Conservation (phyloP, 192 early-diverging fungal genomes). For the Mortierella antarctica region DNA sequence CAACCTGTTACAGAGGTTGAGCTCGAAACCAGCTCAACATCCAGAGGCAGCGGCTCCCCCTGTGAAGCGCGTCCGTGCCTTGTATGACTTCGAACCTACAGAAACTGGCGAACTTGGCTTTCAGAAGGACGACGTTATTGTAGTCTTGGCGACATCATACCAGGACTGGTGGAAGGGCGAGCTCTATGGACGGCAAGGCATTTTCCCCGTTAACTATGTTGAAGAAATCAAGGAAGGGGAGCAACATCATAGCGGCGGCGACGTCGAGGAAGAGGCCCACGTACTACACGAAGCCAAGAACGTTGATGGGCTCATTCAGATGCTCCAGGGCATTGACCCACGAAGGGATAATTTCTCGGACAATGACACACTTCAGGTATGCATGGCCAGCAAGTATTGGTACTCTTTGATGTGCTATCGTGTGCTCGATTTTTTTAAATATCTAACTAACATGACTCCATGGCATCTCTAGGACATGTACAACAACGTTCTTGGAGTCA, state of each 20-base stretch:
- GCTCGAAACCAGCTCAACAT: constrained; percentile 26
- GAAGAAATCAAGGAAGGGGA: constrained; percentile 74
- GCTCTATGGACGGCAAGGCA: constrained; percentile 86
- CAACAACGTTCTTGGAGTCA: constrained; percentile 78
- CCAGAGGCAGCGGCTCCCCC: constrained; percentile 47
- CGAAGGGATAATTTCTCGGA: constrained; percentile 85
- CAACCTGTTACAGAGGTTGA: constrained; percentile 19
- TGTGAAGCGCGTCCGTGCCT: constrained; percentile 86
- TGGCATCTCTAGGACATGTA: constrained; percentile 65
- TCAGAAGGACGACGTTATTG: constrained; percentile 86
- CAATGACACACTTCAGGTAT: constrained; percentile 85
- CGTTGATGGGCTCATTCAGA: constrained; percentile 80
- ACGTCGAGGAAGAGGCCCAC: constrained; percentile 71
- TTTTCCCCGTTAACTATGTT: constrained; percentile 99
- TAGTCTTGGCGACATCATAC: constrained; percentile 93
- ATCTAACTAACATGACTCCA: not conserved
- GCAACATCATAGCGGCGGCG: constrained; percentile 60
- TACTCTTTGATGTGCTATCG: not conserved
- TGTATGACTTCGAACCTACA: constrained; percentile 93
- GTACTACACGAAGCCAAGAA: constrained; percentile 79
- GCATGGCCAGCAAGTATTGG: not conserved
- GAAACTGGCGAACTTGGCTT: constrained; percentile 94
- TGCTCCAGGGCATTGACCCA: constrained; percentile 84
- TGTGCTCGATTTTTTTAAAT: not conserved
- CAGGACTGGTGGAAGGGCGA: constrained; percentile 99